Evolutionary conservation across 1,284 basidiomycete species (phyloP).

Genomic region (Sutorius eximius): DNA sequence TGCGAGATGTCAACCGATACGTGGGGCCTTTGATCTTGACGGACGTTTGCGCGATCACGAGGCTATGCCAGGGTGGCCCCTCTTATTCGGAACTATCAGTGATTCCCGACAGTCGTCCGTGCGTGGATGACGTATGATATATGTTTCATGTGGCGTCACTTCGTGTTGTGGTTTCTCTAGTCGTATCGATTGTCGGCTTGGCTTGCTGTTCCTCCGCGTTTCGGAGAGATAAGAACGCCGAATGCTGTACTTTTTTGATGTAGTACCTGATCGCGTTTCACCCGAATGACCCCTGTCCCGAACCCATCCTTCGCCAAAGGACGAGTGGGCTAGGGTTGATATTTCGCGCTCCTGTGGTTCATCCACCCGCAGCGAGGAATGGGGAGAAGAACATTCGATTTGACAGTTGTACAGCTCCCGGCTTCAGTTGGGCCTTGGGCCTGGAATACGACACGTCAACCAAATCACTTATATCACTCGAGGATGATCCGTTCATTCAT

Average conservation of each 20-base stretch:
- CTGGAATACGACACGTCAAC: not conserved
- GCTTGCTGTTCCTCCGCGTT: not conserved
- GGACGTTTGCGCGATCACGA: not conserved
- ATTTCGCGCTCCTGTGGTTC: not conserved
- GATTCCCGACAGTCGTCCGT: not conserved
- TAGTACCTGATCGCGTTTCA: constrained; percentile 7
- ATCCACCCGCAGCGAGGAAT: not conserved
- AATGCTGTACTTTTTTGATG: not conserved
- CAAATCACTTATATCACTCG: not conserved
- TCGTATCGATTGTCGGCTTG: constrained; percentile 3
- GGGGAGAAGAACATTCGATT: not conserved
- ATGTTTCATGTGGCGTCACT: not conserved
- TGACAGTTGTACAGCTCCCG: constrained; percentile 2
- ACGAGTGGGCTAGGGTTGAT: not conserved
- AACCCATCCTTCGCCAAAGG: not conserved
- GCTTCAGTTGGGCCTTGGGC: not conserved
- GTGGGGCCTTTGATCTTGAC: not conserved
- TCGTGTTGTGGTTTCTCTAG: not conserved
- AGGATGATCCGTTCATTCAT: constrained; percentile 15
- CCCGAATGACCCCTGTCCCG: not conserved
- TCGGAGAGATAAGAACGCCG: constrained; percentile 1
- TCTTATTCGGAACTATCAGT: not conserved
- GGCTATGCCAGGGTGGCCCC: not conserved
- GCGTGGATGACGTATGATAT: not conserved
- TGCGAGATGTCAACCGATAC: constrained; percentile 1